A percentile compares a stretch with the other conserved stretches of the same genome.
Evolutionary conservation across 2,329 filamentous ascomycete genomes (phyloP).

Genomic region (Cladosporium sp.): DNA sequence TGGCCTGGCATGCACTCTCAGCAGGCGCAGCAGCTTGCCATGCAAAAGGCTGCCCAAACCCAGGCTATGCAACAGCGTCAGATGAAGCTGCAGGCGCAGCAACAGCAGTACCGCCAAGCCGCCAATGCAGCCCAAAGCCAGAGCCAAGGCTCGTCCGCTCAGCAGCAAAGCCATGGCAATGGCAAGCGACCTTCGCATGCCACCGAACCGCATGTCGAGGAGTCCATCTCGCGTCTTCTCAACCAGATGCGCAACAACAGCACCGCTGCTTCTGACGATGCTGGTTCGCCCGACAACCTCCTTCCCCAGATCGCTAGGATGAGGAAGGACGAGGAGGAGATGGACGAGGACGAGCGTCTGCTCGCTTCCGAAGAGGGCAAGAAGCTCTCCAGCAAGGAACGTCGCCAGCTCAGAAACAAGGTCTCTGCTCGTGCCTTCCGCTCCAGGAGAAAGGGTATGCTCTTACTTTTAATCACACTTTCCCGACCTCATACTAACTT

Average conservation of each 20-base stretch:
- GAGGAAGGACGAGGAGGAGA: conserved; percentile 95
- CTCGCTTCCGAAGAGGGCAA: conserved; percentile 97
- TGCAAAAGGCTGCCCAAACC: conserved; percentile 48
- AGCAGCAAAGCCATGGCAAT: conserved; percentile 30
- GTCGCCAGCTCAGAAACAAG: conserved; percentile 96
- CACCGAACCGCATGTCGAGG: conserved; percentile 55
- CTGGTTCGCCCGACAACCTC: conserved; percentile 35
- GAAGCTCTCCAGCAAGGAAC: conserved; percentile 97
- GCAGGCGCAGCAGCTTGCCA: conserved; percentile 56
- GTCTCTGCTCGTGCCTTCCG: conserved; percentile 96
- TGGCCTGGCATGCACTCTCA: conserved; percentile 94
- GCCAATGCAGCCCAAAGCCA: conserved; percentile 19
- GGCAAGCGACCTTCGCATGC: conserved; percentile 40
- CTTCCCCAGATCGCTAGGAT: conserved; percentile 64
- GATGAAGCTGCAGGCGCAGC: conserved; percentile 34
- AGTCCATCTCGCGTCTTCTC: conserved; percentile 87
- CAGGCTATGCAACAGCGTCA: conserved; percentile 46
- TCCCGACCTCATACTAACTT: conserved; percentile 43
- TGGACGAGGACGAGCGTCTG: conserved; percentile 94
- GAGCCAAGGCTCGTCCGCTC: conserved; percentile 23
- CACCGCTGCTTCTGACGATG: conserved; percentile 46
- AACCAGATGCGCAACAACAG: conserved; percentile 83
- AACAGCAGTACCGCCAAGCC: conserved; percentile 32
- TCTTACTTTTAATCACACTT: conserved; percentile 4
- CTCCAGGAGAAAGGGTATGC: conserved; percentile 91